Evolutionary conservation across 2,329 filamentous ascomycete species (phyloP).

Genomic region (Cyclaneusma minus): DNA sequence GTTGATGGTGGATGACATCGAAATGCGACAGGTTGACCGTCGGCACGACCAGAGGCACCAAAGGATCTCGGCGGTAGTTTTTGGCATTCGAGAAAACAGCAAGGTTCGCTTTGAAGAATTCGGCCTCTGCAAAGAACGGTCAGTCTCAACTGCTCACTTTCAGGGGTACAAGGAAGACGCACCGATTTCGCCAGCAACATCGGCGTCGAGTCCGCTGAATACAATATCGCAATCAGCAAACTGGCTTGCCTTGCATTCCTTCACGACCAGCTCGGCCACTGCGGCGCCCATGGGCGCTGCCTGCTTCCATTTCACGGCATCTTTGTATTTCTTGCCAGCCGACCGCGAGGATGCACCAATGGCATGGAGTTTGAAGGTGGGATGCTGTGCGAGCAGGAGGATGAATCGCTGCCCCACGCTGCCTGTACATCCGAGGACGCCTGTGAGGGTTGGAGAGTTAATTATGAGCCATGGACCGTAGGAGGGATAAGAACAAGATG

Average conservation of each 20-base stretch:
- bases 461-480: too few species aligned
- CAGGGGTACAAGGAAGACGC: constrained; percentile 16
- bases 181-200: constrained; percentile 88
- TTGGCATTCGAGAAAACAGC: constrained; percentile 96
- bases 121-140: constrained; percentile 49
- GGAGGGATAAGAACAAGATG: too few species aligned
- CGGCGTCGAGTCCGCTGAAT: constrained; percentile 83
- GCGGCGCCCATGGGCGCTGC: constrained; percentile 61
- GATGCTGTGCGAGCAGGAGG: constrained; percentile 76
- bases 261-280: constrained; percentile 67
- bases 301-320: constrained; percentile 94
- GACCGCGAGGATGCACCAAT: constrained; percentile 82
- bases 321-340: constrained; percentile 84
- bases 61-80: constrained; percentile 82
- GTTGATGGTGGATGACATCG: constrained; percentile 78
- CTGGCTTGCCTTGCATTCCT: constrained; percentile 67
- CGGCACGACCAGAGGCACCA: constrained; percentile 86
- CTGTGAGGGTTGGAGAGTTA: too few species aligned
- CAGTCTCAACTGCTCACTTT: constrained; percentile 6
- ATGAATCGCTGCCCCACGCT: constrained; percentile 94
- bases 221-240: constrained; percentile 86
- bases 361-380: constrained; percentile 71
- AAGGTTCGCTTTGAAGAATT: constrained; percentile 76
- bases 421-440: constrained; percentile 80
- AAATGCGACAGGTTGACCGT: constrained; percentile 87